Base-by-base conservation (phyloP, 108 stramenopile genomes). In the Skeletonema marinoi region DNA sequence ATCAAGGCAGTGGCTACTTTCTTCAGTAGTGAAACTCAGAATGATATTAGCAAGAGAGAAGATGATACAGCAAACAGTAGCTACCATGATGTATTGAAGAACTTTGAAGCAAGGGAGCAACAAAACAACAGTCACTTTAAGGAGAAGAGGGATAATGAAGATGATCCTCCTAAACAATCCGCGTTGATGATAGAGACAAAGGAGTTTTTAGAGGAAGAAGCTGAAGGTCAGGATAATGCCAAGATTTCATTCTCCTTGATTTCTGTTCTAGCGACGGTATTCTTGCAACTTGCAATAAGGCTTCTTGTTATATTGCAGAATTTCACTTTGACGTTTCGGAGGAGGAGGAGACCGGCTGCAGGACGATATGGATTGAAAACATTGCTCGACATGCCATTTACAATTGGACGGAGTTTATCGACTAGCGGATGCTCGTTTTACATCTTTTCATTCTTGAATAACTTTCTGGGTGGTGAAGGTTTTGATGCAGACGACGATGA, bases 371-470 rank as follows among this genome's bases (percentile, higher is more conserved):
- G 56, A 17, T n/a, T 48, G 65, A 51, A 64, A 30, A 25, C 31
- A 38, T 63, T 78, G 32, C 48, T 77, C 12, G 73, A 78, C 41
- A 70, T 69, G 32, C 82, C 82, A 35, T 78, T 83, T 48, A 73
- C 72, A 12, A 73, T 83, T 36, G 77, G 82, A 17, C 64, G 71
- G 25, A 61, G 51, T 33, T 69, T 74, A 67, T 83, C 73, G 19
- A 31, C 77, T 21, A 66, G 72, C 16, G 73, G 76, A 25, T 50
- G 38, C 39, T 74, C 82, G 13, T 83, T 83, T 60, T 74, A 60
- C 36, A 74, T 83, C 33, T 74, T 70, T 74, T 74, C 64, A 9
- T 78, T 83, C 41, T 54, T 83, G 63, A 76, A 83, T 54, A 35
- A 68, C 11, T 83, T 48, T 71, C 12, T 74, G 48, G 31, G 67